A percentile compares a stretch with the other conserved stretches of the same genome.
Conservation (phyloP, 2,329 filamentous ascomycete species). For the Fusarium circinatum region DNA sequence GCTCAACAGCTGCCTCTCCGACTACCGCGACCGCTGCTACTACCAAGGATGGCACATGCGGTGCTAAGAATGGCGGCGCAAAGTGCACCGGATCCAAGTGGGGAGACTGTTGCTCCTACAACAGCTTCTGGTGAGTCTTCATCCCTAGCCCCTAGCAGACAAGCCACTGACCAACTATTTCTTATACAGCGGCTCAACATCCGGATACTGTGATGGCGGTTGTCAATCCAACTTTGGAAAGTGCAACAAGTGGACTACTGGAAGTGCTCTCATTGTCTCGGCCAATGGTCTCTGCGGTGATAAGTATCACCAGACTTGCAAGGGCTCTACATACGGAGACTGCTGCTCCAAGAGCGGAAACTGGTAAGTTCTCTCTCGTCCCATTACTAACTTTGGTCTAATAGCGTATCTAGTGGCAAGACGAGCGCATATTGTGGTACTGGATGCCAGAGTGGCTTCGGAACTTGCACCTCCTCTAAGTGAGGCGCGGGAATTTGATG, state of each 20-base stretch:
- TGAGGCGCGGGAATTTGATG: background rate
- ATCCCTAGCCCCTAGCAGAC: too few relatives aligned
- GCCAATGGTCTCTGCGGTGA: slow-evolving; percentile 33
- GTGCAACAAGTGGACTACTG: slow-evolving; percentile 38
- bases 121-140: slow-evolving; percentile 48
- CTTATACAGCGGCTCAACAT: slow-evolving; percentile 5
- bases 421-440: slow-evolving; percentile 15
- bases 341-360: slow-evolving; percentile 22
- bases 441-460: slow-evolving; percentile 14
- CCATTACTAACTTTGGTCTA: background rate
- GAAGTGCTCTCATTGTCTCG: slow-evolving; percentile 21
- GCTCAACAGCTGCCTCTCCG: background rate
- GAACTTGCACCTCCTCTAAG: background rate
- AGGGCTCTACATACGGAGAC: slow-evolving; percentile 27
- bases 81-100: slow-evolving; percentile 48
- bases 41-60: slow-evolving; percentile 49
- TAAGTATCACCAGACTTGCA: slow-evolving; percentile 33
- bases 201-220: slow-evolving; percentile 45
- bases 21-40: background rate
- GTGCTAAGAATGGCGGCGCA: slow-evolving; percentile 38
- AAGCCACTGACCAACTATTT: background rate
- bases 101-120: slow-evolving; percentile 53
- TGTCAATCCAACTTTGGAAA: slow-evolving; percentile 48
- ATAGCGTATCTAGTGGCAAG: slow-evolving; percentile 8
- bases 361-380: slow-evolving; percentile 1